A percentile compares a stretch with the other conserved stretches of the same genome.
phyloP scores from a whole-genome alignment of 169 alveolate species.

The Plasmodium falciparum region DNA sequence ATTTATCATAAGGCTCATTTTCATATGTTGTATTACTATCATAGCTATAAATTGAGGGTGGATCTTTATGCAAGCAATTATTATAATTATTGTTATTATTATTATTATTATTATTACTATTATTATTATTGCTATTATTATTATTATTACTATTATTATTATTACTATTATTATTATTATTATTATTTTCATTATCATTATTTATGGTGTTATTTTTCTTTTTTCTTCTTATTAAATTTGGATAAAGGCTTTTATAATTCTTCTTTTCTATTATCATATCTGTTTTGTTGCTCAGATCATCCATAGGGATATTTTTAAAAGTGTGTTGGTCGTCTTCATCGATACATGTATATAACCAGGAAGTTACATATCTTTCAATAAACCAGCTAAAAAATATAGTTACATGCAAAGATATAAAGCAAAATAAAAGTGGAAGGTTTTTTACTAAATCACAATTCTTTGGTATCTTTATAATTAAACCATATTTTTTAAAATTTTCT shows the following conservation, averaged over 20 bases:
- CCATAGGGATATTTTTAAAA: slow-evolving; percentile 41
- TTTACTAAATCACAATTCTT: slow-evolving; percentile 77
- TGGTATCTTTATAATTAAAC: slow-evolving; percentile 84
- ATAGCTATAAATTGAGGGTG: too few relatives aligned
- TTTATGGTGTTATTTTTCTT: background rate
- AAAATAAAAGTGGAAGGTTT: slow-evolving; percentile 49
- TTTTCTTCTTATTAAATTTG: too few relatives aligned
- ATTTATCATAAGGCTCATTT: too few relatives aligned
- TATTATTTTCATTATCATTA: too few relatives aligned
- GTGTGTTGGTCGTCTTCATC: background rate
- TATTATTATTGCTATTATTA: too few relatives aligned
- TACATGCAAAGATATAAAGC: slow-evolving; percentile 79
- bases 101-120: too few relatives aligned
- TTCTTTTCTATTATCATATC: background rate
- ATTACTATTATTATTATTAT: too few relatives aligned
- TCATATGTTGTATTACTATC: too few relatives aligned
- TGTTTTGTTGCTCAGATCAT: slow-evolving; percentile 21
- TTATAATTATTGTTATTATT: background rate
- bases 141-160: too few relatives aligned
- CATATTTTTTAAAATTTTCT: slow-evolving; percentile 91
- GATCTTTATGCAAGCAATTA: too few relatives aligned
- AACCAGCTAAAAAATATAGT: slow-evolving; percentile 85
- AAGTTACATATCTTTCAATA: slow-evolving; percentile 86
- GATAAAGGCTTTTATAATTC: background rate
- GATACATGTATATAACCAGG: slow-evolving; percentile 28